Percentiles rank a stretch among this genome's conserved stretches.
phyloP scores from a whole-genome alignment of 352 stramenopile genomes.

The Globisporangium megalacanthum region DNA sequence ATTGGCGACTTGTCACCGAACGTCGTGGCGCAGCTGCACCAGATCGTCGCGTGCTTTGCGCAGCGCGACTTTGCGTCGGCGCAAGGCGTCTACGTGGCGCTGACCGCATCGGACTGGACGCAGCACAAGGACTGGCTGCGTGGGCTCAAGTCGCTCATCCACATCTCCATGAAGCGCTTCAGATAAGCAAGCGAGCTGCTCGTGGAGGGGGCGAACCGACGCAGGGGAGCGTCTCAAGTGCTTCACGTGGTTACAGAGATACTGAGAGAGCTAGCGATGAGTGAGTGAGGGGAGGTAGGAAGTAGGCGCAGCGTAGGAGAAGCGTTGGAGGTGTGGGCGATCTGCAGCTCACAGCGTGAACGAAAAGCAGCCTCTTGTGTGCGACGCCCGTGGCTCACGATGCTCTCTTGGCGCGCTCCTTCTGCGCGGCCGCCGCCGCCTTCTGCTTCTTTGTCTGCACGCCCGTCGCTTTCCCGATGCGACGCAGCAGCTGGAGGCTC shows the following conservation, averaged over 20 bases:
- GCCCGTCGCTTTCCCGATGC: conserved; percentile 71
- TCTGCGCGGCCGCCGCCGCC: conserved; percentile 6
- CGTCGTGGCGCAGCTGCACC: conserved; percentile 67
- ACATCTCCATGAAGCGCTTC: conserved; percentile 91
- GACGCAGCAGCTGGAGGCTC: conserved; percentile 75
- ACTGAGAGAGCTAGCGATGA: neutral
- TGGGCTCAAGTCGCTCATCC: conserved; percentile 94
- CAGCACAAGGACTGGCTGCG: conserved; percentile 98
- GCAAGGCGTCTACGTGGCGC: conserved; percentile 82
- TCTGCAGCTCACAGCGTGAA: no score
- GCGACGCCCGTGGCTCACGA: neutral
- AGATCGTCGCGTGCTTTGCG: conserved; percentile 75
- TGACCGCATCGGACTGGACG: conserved; percentile 93
- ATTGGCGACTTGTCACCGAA: conserved; percentile 62
- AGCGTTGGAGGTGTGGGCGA: no score
- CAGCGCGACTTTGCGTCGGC: conserved; percentile 74
- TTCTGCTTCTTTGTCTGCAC: conserved; percentile 71
- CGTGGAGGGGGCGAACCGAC: neutral
- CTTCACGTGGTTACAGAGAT: neutral
- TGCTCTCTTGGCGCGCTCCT: conserved; percentile 16
- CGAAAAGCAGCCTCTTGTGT: no score
- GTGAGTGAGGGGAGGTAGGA: no score
- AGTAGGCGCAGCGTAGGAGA: no score
- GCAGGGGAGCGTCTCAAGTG: neutral
- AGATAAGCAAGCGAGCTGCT: conserved; percentile 40